Percentiles rank a stretch among this genome's conserved stretches.
Evolutionary conservation across 169 alveolate genomes (phyloP).

Genomic region (Plasmodium malariae): DNA sequence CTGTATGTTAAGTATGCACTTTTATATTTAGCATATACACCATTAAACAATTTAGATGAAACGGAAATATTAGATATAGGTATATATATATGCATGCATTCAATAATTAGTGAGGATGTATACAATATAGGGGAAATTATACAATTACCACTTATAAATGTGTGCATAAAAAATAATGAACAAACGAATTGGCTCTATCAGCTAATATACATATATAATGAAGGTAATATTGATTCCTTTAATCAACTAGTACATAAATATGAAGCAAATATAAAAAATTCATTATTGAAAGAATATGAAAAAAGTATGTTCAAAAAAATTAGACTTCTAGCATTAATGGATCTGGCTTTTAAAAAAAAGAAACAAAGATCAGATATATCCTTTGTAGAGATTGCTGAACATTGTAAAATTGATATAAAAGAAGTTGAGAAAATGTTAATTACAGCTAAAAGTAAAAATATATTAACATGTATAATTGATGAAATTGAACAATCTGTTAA

Average conservation of each 20-base stretch:
- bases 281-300: conserved; percentile 76
- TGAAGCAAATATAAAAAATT: conserved; percentile 35
- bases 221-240: conserved; percentile 50
- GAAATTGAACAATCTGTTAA: conserved; percentile 80
- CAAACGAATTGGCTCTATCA: conserved; percentile 53
- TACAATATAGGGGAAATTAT: conserved; percentile 71
- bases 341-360: conserved; percentile 85
- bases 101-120: conserved; percentile 74
- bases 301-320: conserved; percentile 78
- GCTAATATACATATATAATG: conserved; percentile 53
- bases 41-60: conserved; percentile 63
- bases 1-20: conserved; percentile 65
- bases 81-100: conserved; percentile 56
- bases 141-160: conserved; percentile 51
- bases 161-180: conserved; percentile 49
- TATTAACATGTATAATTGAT: conserved; percentile 83
- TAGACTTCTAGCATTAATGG: conserved; percentile 84
- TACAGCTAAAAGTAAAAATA: conserved; percentile 83
- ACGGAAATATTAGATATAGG: conserved; percentile 53
- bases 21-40: conserved; percentile 71
- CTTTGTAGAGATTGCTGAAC: conserved; percentile 84
- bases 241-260: conserved; percentile 26
- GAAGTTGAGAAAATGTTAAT: conserved; percentile 84
- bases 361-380: conserved; percentile 82
- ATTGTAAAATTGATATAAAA: conserved; percentile 80